Base-by-base conservation (phyloP, 441 rosid species). In the Flueggea neowawraea region DNA sequence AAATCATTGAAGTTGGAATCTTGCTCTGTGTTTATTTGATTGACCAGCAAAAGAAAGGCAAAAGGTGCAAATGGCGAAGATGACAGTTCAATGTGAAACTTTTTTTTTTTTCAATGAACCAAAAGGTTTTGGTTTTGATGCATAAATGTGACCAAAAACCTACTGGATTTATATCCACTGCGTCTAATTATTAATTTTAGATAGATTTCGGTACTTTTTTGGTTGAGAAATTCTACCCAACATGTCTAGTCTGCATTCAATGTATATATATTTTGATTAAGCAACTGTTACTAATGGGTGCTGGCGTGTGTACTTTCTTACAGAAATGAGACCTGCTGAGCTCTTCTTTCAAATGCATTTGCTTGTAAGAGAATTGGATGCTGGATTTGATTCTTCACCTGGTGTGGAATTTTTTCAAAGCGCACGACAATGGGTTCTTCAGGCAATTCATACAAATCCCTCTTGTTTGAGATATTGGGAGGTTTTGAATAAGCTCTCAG, bases 261-360 rank as follows among this genome's bases (percentile, higher is more conserved):
- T n/a, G 0, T 16, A 13, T 16, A 22, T 22, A 22, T 53, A 4
- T 53, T 16, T 5, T 4, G n/a, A 28, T 53, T n/a, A 16, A 15
- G 16, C 58, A 16, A 16, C 54, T 57, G 52, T 53, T 54, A 17
- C 32, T 50, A 49, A 28, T 45, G 48, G 45, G 41, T 36, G 31
- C 39, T 66, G 14, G 32, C 12, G 12, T 32, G 28, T 22, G 43
- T 47, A 33, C 12, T 47, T 8, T 58, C 13, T 57, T 39, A 61
- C 88, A 95, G 99, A 90, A 75, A 87, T 84, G 91, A 87, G 93
- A 66, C 96, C 91, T 22, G 97, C 97, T 45, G 98, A 92, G 70
- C 87, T 90, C 52, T 87, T 78, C 71, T 82, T 95, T 64, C 97
- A 86, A 80, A 91, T 95, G 98, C 97, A 92, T 82, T 73, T 88